Base-by-base conservation (phyloP, 2,329 filamentous ascomycete genomes). In the Ascochyta lentis region DNA sequence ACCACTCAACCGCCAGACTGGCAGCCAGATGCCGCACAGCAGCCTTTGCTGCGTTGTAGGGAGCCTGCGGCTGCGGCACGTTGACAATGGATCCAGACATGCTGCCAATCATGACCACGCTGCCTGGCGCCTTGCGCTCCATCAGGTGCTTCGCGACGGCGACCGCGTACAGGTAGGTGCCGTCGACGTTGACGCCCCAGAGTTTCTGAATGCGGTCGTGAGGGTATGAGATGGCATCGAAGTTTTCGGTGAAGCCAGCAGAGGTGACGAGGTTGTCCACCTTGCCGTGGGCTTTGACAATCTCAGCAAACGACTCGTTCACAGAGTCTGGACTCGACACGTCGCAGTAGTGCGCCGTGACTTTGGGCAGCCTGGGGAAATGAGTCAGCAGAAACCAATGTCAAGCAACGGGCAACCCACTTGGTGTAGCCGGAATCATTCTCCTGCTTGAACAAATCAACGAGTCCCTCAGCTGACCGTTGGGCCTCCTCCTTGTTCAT, bases 241-340 rank as follows among this genome's bases (percentile, higher is more conserved):
- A 96, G 81, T 97, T 97, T 81, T 97, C 94, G 13, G 91, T 95
- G 80, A 98, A 96, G 41, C 94, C 94, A 45, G 94, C 94, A n/a
- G 92, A 96, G 24, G 94, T 97, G 68, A 98, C 93, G 24, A 98
- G 84, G 77, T 91, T 89, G 78, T 96, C 92, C 66, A 97, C 92
- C 76, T 90, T 89, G 77, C 89, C 88, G 74, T 96, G 93, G 56
- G 84, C 78, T 44, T 80, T 74, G 46, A 94, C 73, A 63, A 94
- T 84, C 58, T 92, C 89, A 34, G 82, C 80, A 64, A 97, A 83
- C 66, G 89, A 89, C 29, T 81, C 77, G 54, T 90, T 87, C 59
- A 97, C 93, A 6, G 91, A 94, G 44, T 87, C 85, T 22, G 89
- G 89, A 67, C 90, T 86, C 24, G 91, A 88, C 47, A 97, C 94